Base-by-base conservation (phyloP, 1,284 basidiomycete species). In the Vanrija sp. region DNA sequence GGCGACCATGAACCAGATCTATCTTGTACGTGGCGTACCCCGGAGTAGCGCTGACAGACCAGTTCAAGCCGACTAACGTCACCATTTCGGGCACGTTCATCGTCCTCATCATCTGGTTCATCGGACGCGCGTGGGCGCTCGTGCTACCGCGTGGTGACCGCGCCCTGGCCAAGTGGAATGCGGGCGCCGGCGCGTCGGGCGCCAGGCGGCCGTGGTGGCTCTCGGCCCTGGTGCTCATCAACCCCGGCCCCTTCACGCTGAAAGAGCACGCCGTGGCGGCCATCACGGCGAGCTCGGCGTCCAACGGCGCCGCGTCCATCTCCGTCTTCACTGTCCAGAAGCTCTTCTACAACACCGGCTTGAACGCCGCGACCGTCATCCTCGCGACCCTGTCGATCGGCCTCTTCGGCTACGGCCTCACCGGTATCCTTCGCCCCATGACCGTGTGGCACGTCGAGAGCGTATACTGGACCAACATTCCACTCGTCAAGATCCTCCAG, bases 361-460 rank as follows among this genome's bases (percentile, higher is more conserved):
- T 84, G 5, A 74, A 78, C 46, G 81, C 82, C 0, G 76, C 80
- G 0, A 86, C 83, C 0, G 85, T 84, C 3, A 75, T 86, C 19
- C 78, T 87, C 7, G 81, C 83, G 0, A 85, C 83, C 0, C 83
- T 86, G 68, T 85, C 84, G 0, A 85, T 85, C 1, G 82, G 82
- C 1, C 81, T 83, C 60, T 85, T 86, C 64, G 85, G 85, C 74
- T 86, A 85, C 63, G 84, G 84, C 8, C 72, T 86, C 2, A 57
- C 61, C 6, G 63, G 65, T n/a, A 12, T 66, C 9, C 47, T 63
- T 10, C 51, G 61, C 80, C 84, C 26, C 38, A 39, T 52, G 10
- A 55, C 60, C 0, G 21, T 65, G 9, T 55, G 28, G 38, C 26
- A 54, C 26, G 14, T 39, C 25, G 57, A 57, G 49, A 49, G 78